Conservation (phyloP, 768 basidiomycete species). For the Inosperma sp. region DNA sequence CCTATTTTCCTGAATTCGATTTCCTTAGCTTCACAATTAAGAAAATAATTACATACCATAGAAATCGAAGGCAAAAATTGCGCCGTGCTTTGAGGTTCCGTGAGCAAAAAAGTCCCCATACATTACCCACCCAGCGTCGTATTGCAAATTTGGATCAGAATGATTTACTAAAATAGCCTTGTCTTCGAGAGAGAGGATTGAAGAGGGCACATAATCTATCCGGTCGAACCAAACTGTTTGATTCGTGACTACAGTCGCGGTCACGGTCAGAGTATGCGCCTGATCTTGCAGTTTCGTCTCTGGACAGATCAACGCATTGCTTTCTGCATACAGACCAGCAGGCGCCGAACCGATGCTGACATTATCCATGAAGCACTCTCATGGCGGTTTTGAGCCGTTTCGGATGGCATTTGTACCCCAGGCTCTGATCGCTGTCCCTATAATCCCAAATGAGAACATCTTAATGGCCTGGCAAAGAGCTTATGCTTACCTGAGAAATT, state of each 20-base stretch:
- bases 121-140: constrained; percentile 5
- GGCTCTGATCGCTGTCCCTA: constrained; percentile 4
- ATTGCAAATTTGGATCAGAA: not conserved
- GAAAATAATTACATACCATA: constrained; percentile 9
- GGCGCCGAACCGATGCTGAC: not conserved
- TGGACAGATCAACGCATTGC: constrained; percentile 3
- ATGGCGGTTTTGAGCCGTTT: not conserved
- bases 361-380: constrained; percentile 5
- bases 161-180: not conserved
- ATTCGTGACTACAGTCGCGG: constrained; percentile 19
- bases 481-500: constrained; percentile 24
- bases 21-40: no score
- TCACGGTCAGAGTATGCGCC: constrained; percentile 8
- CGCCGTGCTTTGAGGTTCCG: not conserved
- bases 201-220: constrained; percentile 25
- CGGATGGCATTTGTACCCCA: constrained; percentile 2
- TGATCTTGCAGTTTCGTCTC: not conserved
- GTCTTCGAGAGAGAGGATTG: not conserved
- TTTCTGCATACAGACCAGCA: not conserved
- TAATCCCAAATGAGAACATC: no score
- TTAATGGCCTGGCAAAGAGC: no score
- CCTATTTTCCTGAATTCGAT: no score
- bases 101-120: not conserved
- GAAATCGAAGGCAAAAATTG: constrained; percentile 13
- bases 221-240: constrained; percentile 29